phyloP scores from a whole-genome alignment of 164 flowering plant genomes.

The Buxus sempervirens region DNA sequence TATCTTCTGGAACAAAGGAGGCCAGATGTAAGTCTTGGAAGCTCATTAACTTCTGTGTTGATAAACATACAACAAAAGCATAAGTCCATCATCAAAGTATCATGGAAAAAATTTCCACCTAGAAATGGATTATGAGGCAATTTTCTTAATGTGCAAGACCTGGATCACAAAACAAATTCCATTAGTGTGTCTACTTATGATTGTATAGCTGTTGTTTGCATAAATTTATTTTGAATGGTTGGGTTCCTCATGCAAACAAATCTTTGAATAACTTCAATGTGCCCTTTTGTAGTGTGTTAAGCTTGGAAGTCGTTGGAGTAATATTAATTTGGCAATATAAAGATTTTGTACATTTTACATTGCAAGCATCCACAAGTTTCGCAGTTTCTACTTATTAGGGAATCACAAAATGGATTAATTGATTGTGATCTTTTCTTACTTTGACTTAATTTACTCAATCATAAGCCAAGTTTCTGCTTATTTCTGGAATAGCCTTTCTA shows the following conservation, averaged over 20 bases:
- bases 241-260: not conserved
- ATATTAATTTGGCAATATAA: no score
- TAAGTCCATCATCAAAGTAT: no score
- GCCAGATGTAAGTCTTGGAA: conserved; percentile 42
- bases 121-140: not conserved
- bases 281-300: not conserved
- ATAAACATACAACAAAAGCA: no score
- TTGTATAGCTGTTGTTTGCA: not conserved
- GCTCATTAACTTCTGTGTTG: not conserved
- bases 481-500: not conserved
- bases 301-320: not conserved
- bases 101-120: not conserved
- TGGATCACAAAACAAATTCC: not conserved
- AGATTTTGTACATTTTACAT: not conserved
- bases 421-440: no score
- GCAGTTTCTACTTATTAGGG: no score
- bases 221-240: no score
- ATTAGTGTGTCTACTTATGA: not conserved
- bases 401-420: no score
- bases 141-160: not conserved
- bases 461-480: not conserved
- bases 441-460: not conserved
- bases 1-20: conserved; percentile 70
- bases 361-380: not conserved
- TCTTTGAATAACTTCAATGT: not conserved